These are phyloP conservation scores for Neopestalotiopsis sp. DNA, from an alignment of 2,329 filamentous ascomycete genomes.

Conservation along the genomic window DNA sequence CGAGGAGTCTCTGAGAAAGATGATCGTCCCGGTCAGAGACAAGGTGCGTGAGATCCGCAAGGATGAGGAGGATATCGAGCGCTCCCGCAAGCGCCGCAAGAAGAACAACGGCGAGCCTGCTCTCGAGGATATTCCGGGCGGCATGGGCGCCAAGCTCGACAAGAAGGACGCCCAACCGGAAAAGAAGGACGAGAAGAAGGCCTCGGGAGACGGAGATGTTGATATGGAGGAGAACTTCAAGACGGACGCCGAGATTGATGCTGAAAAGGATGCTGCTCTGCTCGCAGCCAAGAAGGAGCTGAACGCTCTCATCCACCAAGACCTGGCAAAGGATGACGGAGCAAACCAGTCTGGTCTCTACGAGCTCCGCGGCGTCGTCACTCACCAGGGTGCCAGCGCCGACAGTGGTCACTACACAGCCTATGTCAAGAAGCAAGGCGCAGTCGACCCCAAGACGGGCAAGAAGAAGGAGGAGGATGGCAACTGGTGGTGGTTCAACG, in stretches of 20 bases:
- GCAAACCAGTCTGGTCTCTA: constrained; percentile 95
- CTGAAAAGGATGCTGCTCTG: constrained; percentile 78
- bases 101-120: constrained; percentile 54
- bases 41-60: constrained; percentile 95
- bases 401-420: constrained; percentile 98
- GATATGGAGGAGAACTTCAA: constrained; percentile 82
- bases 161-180: constrained; percentile 47
- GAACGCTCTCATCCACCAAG: constrained; percentile 74
- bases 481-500: constrained; percentile 99
- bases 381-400: constrained; percentile 94
- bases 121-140: constrained; percentile 52
- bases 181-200: constrained; percentile 41
- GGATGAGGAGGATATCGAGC: constrained; percentile 91
- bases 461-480: constrained; percentile 83
- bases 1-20: constrained; percentile 83
- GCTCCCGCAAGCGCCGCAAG: constrained; percentile 91
- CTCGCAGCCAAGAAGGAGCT: constrained; percentile 87
- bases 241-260: constrained; percentile 91
- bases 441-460: constrained; percentile 75
- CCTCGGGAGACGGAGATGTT: constrained; percentile 67
- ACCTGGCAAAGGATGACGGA: constrained; percentile 76
- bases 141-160: constrained; percentile 54
- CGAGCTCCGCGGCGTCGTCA: constrained; percentile 91
- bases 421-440: constrained; percentile 90
- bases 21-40: constrained; percentile 90